Evolutionary conservation across 768 basidiomycete species (phyloP), one percentile per base, ranked within the genome.

Genomic region (Lepiota venenata): DNA sequence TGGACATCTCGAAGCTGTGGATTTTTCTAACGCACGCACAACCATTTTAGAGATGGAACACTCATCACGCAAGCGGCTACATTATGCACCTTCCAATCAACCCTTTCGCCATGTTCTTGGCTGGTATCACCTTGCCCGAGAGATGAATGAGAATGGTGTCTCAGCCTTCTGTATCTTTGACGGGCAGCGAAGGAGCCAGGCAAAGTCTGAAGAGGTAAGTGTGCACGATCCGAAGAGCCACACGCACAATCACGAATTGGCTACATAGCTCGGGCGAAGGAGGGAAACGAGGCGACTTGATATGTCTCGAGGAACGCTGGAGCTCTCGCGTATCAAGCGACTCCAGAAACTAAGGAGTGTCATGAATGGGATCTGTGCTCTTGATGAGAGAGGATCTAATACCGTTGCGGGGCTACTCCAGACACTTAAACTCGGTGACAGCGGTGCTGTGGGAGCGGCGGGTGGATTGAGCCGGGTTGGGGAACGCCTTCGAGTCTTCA

Each of bases 21-120:
- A 47, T n/a, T 44, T 38, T 56, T 57, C 53, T 55, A 39, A 38
- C 46, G 54, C 40, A 14, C 48, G 20, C n/a, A 38, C 45, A 50
- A 25, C 25, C 25, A 5, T 25, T 18, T 49, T 61, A 93, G 91
- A 41, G 91, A 93, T 76, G 91, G 85, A 43, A 93, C 91, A 6
- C 84, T 93, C 53, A 78, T 93, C 63, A 93, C 91, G 0, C 89
- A 91, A 63, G n/a, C 81, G 91, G 20, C 76, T 92, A 42, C 88
- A 92, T 63, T 93, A 85, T 66, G 78, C 84, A 0, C 84, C 77
- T 12, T 69, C 76, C 48, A 82, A 84, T 1, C 83, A 90, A 63
- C 72, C 70, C 0, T 74, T 83, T 60, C 79, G 85, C 27, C 91
- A 93, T 66, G 75, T 93, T 18, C 69, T 89, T 3, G 85, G 88